These are phyloP conservation scores for Microthyrium microscopicum DNA, from an alignment of 2,329 filamentous ascomycete species.

Conservation along the genomic window DNA sequence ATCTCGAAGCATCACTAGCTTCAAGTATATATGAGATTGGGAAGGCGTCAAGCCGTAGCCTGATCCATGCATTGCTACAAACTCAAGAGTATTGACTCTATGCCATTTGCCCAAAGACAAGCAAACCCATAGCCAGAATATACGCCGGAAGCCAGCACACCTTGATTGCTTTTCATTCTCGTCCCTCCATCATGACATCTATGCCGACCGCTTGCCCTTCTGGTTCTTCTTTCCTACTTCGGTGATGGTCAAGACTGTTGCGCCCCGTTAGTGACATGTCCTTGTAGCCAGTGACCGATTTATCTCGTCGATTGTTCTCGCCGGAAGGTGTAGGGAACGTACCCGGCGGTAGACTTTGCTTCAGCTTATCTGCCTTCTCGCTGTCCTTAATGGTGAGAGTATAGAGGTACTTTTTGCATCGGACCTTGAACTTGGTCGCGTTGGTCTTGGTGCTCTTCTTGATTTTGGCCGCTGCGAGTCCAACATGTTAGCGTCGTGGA, in stretches of 20 bases:
- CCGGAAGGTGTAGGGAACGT: slow-evolving; percentile 18
- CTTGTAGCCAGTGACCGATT: not conserved
- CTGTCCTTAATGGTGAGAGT: slow-evolving; percentile 95
- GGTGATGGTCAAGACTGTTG: slow-evolving; percentile 39
- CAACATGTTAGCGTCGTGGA: too few species aligned
- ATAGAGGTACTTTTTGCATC: slow-evolving; percentile 92
- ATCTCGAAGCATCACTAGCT: too few species aligned
- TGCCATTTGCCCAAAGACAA: too few species aligned
- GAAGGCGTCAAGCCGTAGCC: too few species aligned
- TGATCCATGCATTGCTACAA: too few species aligned
- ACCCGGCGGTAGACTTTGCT: slow-evolving; percentile 97
- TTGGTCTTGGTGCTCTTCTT: slow-evolving; percentile 83
- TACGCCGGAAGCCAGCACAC: too few species aligned
- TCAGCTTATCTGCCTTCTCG: slow-evolving; percentile 99
- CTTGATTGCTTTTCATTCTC: slow-evolving; percentile 15
- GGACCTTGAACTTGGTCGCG: slow-evolving; percentile 99
- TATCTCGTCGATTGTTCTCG: not conserved
- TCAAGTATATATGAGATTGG: too few species aligned
- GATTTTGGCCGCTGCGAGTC: slow-evolving; percentile 30
- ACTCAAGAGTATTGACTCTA: too few species aligned
- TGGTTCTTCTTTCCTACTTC: slow-evolving; percentile 48
- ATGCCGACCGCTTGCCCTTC: slow-evolving; percentile 30
- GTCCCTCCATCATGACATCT: slow-evolving; percentile 4
- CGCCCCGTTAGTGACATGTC: slow-evolving; percentile 8
- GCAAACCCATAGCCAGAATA: too few species aligned